These are phyloP conservation scores for Fagus crenata DNA, from an alignment of 306 rosid species.

Conservation along the genomic window DNA sequence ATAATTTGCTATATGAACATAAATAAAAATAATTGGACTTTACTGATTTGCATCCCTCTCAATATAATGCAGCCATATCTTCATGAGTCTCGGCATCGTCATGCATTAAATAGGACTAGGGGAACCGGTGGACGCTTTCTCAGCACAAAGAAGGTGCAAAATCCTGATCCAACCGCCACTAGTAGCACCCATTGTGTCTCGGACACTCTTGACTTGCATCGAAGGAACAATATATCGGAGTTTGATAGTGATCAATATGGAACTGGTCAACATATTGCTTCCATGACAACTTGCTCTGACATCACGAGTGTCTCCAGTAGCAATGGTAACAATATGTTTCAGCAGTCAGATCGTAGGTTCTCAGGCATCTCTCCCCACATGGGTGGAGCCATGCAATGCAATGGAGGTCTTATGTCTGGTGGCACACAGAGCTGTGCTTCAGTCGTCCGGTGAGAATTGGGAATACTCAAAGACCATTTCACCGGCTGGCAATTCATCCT, in stretches of 20 bases:
- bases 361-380: slow-evolving; percentile 36
- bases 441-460: slow-evolving; percentile 52
- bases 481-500: slow-evolving; percentile 90
- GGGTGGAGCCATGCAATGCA: slow-evolving; percentile 54
- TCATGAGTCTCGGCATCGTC: slow-evolving; percentile 87
- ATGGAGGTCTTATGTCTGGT: slow-evolving; percentile 44
- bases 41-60: slow-evolving; percentile 1
- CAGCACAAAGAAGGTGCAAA: slow-evolving; percentile 57
- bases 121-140: slow-evolving; percentile 93
- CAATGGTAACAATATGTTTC: slow-evolving; percentile 18
- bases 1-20: no score
- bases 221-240: slow-evolving; percentile 34
- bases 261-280: slow-evolving; percentile 39
- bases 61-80: slow-evolving; percentile 78
- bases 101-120: slow-evolving; percentile 81
- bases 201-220: slow-evolving; percentile 20
- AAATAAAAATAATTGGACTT: slow-evolving; percentile 8
- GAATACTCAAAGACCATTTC: slow-evolving; percentile 20
- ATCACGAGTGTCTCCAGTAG: slow-evolving; percentile 43
- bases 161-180: slow-evolving; percentile 19
- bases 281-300: slow-evolving; percentile 47
- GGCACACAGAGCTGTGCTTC: slow-evolving; percentile 54
- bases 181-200: slow-evolving; percentile 20
- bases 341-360: slow-evolving; percentile 51
- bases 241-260: slow-evolving; percentile 36